Percentiles rank a stretch among this genome's conserved stretches.
Conservation (phyloP, 108 stramenopile species). For the Pelagomonas calceolata region DNA sequence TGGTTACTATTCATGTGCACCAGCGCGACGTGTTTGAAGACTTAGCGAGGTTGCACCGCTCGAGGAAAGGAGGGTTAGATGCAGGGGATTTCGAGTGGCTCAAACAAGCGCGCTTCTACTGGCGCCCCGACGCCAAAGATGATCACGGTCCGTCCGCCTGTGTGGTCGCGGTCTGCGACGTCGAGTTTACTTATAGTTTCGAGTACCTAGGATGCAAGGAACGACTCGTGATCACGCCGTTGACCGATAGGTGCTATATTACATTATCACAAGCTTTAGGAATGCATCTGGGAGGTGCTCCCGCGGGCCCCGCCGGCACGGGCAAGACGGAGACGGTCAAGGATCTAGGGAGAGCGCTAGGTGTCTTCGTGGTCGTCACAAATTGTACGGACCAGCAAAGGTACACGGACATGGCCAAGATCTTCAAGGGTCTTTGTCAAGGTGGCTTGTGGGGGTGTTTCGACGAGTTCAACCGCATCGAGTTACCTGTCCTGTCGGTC, state of each 20-base stretch:
- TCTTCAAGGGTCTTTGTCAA: constrained; percentile 50
- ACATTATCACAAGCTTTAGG: constrained; percentile 46
- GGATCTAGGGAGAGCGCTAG: constrained; percentile 40
- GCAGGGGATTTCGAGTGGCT: constrained; percentile 44
- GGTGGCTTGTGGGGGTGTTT: constrained; percentile 55
- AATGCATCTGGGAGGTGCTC: constrained; percentile 48
- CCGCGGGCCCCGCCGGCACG: constrained; percentile 47
- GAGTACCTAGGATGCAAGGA: constrained; percentile 49
- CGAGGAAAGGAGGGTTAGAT: constrained; percentile 21
- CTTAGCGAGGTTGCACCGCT: constrained; percentile 23
- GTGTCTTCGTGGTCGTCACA: constrained; percentile 43
- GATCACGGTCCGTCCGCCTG: constrained; percentile 5
- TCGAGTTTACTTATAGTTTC: constrained; percentile 36
- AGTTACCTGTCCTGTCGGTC: constrained; percentile 47
- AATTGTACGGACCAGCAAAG: constrained; percentile 51
- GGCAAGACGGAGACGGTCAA: constrained; percentile 56
- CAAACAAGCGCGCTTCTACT: constrained; percentile 44
- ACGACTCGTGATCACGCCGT: constrained; percentile 46
- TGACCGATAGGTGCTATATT: constrained; percentile 52
- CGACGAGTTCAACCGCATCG: constrained; percentile 55
- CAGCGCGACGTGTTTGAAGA: constrained; percentile 44
- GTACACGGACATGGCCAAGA: constrained; percentile 50
- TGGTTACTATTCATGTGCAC: constrained; percentile 51
- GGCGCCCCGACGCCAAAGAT: constrained; percentile 5
- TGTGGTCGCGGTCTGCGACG: constrained; percentile 38